Evolutionary conservation across 495 filamentous ascomycete species (phyloP), one percentile per base, ranked within the genome.

Genomic region (Astrothelium macrocarpum): DNA sequence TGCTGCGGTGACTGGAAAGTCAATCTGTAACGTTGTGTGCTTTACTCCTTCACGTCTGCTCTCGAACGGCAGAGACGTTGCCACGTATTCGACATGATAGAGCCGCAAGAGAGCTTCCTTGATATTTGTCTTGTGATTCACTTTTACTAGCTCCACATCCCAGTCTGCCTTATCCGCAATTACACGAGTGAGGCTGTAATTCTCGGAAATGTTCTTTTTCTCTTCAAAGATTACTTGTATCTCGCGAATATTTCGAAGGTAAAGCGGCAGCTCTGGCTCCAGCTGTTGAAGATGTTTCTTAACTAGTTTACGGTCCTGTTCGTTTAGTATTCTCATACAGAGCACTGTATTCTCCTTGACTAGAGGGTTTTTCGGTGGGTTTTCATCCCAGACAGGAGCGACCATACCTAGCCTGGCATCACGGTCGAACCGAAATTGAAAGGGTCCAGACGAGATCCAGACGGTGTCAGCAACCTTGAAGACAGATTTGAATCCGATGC

Each of bases 401-500:
- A 67, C 49, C 62, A 63, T 67, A 18, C 60, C 67, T 2, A 67
- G 62, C 3, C 16, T 32, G 26, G 65, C 61, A 10, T 26, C 59
- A 12, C 56, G 65, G 26, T 70, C 66, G 56, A 70, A 68, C 14
- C 59, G 20, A 59, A 70, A 70, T 16, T 18, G 2, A 23, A 63
- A 62, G 1, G 43, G 32, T 12, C 68, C 61, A 32, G 63, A 68
- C 20, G 53, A 61, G 20, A 70, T 62, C 60, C 63, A 64, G 20
- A 70, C 66, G 2, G 26, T 32, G 45, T 66, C 49, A 2, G 63
- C 63, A 1, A 68, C 63, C 23, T 62, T 66, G 53, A 70, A 70
- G 1, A 66, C 68, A 23, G 66, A 64, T 39, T 70, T 70, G 68
- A 70, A 70, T 2, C 68, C 68, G 42, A 70, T 66, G 25, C 68